Evolutionary conservation across 495 filamentous ascomycete species (phyloP).

Genomic region (Hyphodiscus hymeniophilus): DNA sequence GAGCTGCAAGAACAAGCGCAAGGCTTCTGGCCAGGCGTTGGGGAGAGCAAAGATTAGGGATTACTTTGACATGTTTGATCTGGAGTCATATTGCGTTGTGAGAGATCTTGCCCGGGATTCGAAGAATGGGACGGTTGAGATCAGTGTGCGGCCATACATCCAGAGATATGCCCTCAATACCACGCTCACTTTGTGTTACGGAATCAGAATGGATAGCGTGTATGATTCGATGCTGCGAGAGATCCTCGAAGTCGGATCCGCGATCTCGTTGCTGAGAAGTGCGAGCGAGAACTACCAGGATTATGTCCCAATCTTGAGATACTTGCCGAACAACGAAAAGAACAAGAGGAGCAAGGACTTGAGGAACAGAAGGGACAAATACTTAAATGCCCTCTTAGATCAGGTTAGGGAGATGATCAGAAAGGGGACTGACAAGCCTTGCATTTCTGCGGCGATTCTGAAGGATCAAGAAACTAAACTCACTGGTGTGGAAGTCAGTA

Average conservation of each 20-base stretch:
- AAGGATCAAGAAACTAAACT: conserved; percentile 53
- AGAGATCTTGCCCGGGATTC: conserved; percentile 48
- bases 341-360: conserved; percentile 45
- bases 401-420: conserved; percentile 49
- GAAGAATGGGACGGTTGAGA: conserved; percentile 36
- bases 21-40: conserved; percentile 52
- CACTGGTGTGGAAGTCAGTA: conserved; percentile 46
- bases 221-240: conserved; percentile 52
- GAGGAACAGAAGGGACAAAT: conserved; percentile 50
- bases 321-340: conserved; percentile 46
- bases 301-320: conserved; percentile 51
- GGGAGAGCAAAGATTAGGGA: conserved; percentile 52
- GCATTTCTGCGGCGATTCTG: conserved; percentile 57
- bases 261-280: conserved; percentile 48
- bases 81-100: conserved; percentile 52
- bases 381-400: conserved; percentile 41
- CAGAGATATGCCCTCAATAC: conserved; percentile 50
- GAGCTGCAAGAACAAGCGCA: conserved; percentile 51
- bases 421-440: conserved; percentile 52
- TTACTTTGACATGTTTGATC: conserved; percentile 52
- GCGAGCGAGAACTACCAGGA: conserved; percentile 57
- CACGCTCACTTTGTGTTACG: conserved; percentile 56
- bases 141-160: conserved; percentile 53
- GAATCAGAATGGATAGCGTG: conserved; percentile 46
- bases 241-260: conserved; percentile 54